Evolutionary conservation across 495 filamentous ascomycete genomes (phyloP), one percentile per base, ranked within the genome.

Genomic region (Aspergillus haitiensis): DNA sequence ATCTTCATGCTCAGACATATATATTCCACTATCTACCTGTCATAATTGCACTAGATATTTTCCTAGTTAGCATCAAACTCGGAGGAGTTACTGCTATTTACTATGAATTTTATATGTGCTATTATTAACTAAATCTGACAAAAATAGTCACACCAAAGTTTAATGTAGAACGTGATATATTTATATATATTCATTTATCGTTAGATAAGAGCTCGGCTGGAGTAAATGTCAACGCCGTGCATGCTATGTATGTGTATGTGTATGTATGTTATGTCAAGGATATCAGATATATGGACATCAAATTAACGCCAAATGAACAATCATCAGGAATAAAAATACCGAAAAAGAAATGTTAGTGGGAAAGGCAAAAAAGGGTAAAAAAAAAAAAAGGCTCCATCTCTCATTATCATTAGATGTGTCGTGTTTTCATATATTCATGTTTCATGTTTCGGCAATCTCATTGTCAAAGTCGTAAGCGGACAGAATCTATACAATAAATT

Each of bases 401-500:
- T 55, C 57, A 66, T 66, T 66, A 63, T 53, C 56, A 66, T 58
- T 58, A 55, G 21, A 27, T 27, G 21, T 27, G 21, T 27, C 3
- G 21, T 27, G 21, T 27, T 27, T 27, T 27, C 21, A 3, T 27
- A 27, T 47, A 44, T 47, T 31, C 12, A n/a, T 44, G 15, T 3
- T 13, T 8, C 11, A 52, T 9, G 10, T 52, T 35, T 2, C 8
- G 31, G 7, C 44, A n/a, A 37, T 44, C 27, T 21, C 44, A 4
- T 47, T 11, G 39, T 42, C 39, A 15, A 15, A 47, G 15, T 21
- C 27, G 13, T 47, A 9, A 33, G 45, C 21, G 34, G 21, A 27
- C 47, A 46, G 15, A 54, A 60, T 54, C 37, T 45, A 54, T 54
- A 47, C 36, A 45, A 56, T 27, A 27, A 1, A 27, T 27, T 27